phyloP scores from a whole-genome alignment of 164 flowering plant genomes.

The Amborella trichopoda region DNA sequence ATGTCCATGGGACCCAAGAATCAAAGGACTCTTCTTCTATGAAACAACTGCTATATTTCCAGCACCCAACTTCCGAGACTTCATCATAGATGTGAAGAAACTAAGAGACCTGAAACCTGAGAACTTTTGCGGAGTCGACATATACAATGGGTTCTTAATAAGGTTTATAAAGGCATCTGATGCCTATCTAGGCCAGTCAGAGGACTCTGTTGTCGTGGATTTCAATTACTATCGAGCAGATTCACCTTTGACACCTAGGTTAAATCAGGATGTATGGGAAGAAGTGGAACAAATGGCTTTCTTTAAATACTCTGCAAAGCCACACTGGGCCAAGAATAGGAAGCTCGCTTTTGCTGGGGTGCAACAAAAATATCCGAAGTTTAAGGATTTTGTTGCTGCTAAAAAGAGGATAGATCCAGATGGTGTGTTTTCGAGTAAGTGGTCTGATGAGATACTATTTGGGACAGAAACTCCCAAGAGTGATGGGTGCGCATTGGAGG shows the following conservation, averaged over 20 bases:
- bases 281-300: slow-evolving; percentile 88
- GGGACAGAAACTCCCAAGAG: slow-evolving; percentile 23
- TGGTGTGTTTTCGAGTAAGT: slow-evolving; percentile 50
- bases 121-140: slow-evolving; percentile 62
- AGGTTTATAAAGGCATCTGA: slow-evolving; percentile 58
- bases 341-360: slow-evolving; percentile 53
- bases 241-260: slow-evolving; percentile 48
- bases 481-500: slow-evolving; percentile 80
- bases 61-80: slow-evolving; percentile 32
- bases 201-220: slow-evolving; percentile 75
- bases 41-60: slow-evolving; percentile 73
- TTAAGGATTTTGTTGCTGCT: slow-evolving; percentile 39
- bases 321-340: slow-evolving; percentile 90
- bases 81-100: slow-evolving; percentile 54
- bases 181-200: slow-evolving; percentile 60
- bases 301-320: slow-evolving; percentile 67
- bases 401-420: slow-evolving; percentile 48
- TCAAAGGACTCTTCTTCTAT: slow-evolving; percentile 68
- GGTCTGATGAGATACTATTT: slow-evolving; percentile 49
- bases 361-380: slow-evolving; percentile 39
- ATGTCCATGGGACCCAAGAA: slow-evolving; percentile 89
- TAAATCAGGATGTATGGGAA: slow-evolving; percentile 70
- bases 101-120: slow-evolving; percentile 52
- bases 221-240: slow-evolving; percentile 71
- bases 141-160: slow-evolving; percentile 66